phyloP scores from a whole-genome alignment of 2,329 filamentous ascomycete genomes.

The Cercospora berteroae region DNA sequence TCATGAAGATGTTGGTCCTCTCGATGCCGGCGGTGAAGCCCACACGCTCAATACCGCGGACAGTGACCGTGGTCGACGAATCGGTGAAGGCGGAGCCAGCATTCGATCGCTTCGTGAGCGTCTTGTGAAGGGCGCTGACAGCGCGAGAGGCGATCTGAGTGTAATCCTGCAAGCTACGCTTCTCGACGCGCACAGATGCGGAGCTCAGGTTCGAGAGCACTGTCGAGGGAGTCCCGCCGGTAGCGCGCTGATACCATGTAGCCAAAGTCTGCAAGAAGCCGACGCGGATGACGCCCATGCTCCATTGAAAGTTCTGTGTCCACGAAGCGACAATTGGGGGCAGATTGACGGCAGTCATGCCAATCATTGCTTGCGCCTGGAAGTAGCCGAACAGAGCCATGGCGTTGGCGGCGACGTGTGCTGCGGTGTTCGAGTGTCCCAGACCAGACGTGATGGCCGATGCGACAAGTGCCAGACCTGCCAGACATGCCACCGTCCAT shows the following conservation, averaged over 20 bases:
- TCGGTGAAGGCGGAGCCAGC: slow-evolving; percentile 33
- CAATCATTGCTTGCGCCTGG: slow-evolving; percentile 88
- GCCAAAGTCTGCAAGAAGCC: slow-evolving; percentile 84
- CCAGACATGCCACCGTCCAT: slow-evolving; percentile 85
- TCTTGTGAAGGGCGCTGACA: slow-evolving; percentile 38
- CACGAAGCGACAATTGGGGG: slow-evolving; percentile 87
- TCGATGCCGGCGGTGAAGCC: slow-evolving; percentile 84
- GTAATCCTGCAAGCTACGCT: slow-evolving; percentile 52
- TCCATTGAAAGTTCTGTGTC: slow-evolving; percentile 99
- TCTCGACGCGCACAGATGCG: slow-evolving; percentile 82
- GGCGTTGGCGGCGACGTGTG: slow-evolving; percentile 89
- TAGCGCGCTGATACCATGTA: slow-evolving; percentile 94
- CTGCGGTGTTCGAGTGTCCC: slow-evolving; percentile 89
- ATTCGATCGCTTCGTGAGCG: slow-evolving; percentile 46
- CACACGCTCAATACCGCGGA: slow-evolving; percentile 84
- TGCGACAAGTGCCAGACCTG: slow-evolving; percentile 75
- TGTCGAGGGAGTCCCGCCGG: slow-evolving; percentile 78
- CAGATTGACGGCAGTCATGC: slow-evolving; percentile 74
- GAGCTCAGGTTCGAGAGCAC: slow-evolving; percentile 71
- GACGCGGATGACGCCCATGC: slow-evolving; percentile 88
- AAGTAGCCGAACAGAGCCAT: slow-evolving; percentile 94
- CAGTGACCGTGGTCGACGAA: slow-evolving; percentile 47
- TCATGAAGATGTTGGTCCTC: slow-evolving; percentile 88
- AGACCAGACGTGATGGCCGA: slow-evolving; percentile 87
- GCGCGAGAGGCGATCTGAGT: slow-evolving; percentile 56